Conservation (phyloP, 306 rosid species). For the Fragaria nilgerrensis region DNA sequence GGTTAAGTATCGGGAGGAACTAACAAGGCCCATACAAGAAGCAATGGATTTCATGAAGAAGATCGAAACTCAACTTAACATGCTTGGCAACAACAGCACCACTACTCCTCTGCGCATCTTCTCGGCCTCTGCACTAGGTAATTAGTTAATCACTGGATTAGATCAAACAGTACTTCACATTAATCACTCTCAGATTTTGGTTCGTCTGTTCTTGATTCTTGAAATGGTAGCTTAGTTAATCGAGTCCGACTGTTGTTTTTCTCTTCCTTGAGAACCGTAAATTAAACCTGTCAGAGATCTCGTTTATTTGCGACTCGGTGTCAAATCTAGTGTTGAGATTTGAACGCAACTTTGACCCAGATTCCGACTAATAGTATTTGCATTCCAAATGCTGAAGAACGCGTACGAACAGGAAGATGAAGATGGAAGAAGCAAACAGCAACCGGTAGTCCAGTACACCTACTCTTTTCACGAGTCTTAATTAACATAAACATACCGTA, state of each 20-base stretch:
- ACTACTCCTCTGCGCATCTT: slow-evolving; percentile 61
- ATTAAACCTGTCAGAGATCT: slow-evolving; percentile 29
- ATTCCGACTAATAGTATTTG: background rate
- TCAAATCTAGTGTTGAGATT: slow-evolving; percentile 15
- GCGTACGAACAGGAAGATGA: too few species aligned
- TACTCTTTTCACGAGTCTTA: slow-evolving; percentile 1
- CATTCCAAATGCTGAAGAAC: background rate
- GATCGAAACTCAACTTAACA: slow-evolving; percentile 75
- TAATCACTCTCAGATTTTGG: background rate
- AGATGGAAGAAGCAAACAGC: slow-evolving; percentile 6
- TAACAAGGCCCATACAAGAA: slow-evolving; percentile 89
- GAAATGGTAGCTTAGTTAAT: slow-evolving; percentile 2
- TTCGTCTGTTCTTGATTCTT: slow-evolving; percentile 10
- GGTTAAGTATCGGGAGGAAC: slow-evolving; percentile 88
- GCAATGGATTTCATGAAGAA: slow-evolving; percentile 95
- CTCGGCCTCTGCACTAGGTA: slow-evolving; percentile 48
- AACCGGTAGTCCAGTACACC: background rate
- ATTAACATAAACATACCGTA: slow-evolving; percentile 19
- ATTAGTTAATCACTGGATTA: background rate
- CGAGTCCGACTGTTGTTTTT: slow-evolving; percentile 12
- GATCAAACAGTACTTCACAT: background rate
- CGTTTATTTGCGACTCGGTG: slow-evolving; percentile 5
- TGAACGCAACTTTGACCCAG: slow-evolving; percentile 40
- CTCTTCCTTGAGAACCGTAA: slow-evolving; percentile 31
- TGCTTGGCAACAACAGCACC: slow-evolving; percentile 42